These are phyloP conservation scores for Stellera chamaejasme DNA, from an alignment of 345 rosid species.

Conservation along the genomic window DNA sequence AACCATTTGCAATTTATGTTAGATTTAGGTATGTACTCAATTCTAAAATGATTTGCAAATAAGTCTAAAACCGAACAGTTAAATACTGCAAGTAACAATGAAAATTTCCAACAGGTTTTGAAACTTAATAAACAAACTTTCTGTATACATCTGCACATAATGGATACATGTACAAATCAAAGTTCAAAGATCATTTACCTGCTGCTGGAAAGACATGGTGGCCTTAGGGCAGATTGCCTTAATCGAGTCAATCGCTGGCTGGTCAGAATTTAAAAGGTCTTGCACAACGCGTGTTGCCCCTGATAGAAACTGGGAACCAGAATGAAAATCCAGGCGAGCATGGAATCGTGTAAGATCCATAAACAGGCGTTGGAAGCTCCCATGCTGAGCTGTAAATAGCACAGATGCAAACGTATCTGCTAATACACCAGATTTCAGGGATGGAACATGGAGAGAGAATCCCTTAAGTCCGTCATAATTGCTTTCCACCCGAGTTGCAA, in stretches of 20 bases:
- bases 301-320: conserved; percentile 59
- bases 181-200: conserved; percentile 32
- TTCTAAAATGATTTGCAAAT: too few relatives aligned
- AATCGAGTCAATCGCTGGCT: conserved; percentile 45
- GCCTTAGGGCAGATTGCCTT: conserved; percentile 58
- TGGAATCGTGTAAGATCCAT: conserved; percentile 76
- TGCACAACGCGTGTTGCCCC: conserved; percentile 53
- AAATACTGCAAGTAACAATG: too few relatives aligned
- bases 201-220: conserved; percentile 79
- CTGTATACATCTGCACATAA: neutral
- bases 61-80: too few relatives aligned
- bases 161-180: neutral
- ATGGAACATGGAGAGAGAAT: conserved; percentile 36
- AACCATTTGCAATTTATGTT: too few relatives aligned
- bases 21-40: too few relatives aligned
- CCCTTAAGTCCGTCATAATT: conserved; percentile 29
- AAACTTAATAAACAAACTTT: neutral
- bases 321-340: conserved; percentile 64
- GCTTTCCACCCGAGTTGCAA: conserved; percentile 25
- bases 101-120: too few relatives aligned
- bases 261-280: conserved; percentile 52
- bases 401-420: conserved; percentile 73
- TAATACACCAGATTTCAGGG: conserved; percentile 45
- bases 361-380: conserved; percentile 68
- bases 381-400: conserved; percentile 75